Conservation (phyloP, 1,284 basidiomycete species). For the Ganoderma sp. region DNA sequence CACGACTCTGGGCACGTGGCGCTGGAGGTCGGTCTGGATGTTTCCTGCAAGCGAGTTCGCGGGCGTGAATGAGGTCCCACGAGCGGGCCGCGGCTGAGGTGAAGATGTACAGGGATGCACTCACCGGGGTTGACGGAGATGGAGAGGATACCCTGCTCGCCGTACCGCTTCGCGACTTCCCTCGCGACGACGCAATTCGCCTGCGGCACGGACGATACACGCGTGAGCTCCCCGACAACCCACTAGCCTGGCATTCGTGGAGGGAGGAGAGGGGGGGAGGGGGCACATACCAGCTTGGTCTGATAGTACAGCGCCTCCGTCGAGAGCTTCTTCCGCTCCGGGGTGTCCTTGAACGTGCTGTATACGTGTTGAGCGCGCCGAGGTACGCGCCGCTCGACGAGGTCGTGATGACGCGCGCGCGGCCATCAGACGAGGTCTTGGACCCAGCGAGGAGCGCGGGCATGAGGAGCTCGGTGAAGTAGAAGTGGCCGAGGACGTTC, state of each 20-base stretch:
- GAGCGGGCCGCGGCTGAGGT: no score
- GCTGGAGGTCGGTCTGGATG: slow-evolving; percentile 17
- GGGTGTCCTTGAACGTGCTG: slow-evolving; percentile 40
- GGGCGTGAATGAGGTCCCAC: no score
- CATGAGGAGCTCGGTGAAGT: slow-evolving; percentile 49
- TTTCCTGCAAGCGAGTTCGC: slow-evolving; percentile 1
- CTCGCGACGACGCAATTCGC: slow-evolving; percentile 13
- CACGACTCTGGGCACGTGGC: neutral
- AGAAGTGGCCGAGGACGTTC: slow-evolving; percentile 51
- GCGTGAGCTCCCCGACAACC: neutral
- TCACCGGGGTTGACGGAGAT: slow-evolving; percentile 17
- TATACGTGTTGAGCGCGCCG: slow-evolving; percentile 38
- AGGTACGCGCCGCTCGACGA: slow-evolving; percentile 44
- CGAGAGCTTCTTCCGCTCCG: slow-evolving; percentile 37
- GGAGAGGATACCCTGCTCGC: slow-evolving; percentile 14
- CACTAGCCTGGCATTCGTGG: no score
- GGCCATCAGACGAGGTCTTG: slow-evolving; percentile 39
- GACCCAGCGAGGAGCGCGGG: slow-evolving; percentile 22
- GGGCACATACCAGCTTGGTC: slow-evolving; percentile 51
- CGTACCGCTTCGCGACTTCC: slow-evolving; percentile 13
- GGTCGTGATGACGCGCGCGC: slow-evolving; percentile 50
- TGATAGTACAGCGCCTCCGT: slow-evolving; percentile 46
- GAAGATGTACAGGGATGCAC: slow-evolving; percentile 18
- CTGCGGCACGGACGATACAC: neutral
- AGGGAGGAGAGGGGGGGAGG: no score